Percentiles rank a stretch among this genome's conserved stretches.
phyloP scores from a whole-genome alignment of 2,329 filamentous ascomycete genomes.

The Cladobotryum mycophilum region DNA sequence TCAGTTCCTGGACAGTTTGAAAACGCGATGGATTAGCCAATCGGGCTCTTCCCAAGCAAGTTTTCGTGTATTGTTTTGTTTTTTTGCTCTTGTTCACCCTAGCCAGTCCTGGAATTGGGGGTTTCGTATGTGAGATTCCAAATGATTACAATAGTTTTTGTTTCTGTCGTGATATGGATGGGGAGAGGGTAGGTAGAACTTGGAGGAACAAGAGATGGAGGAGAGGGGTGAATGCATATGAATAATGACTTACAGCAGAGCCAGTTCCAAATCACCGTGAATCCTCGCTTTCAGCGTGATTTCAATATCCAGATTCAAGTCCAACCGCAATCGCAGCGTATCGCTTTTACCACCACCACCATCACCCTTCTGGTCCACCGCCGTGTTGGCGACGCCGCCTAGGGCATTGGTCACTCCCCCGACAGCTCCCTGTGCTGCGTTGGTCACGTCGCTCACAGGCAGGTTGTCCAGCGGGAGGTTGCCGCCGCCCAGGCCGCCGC shows the following conservation, averaged over 20 bases:
- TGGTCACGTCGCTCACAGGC: constrained; percentile 29
- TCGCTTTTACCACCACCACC: constrained; percentile 49
- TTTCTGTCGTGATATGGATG: background rate
- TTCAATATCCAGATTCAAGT: constrained; percentile 77
- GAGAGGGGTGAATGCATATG: background rate
- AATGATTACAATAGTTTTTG: background rate
- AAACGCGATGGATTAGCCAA: background rate
- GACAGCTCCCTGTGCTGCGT: constrained; percentile 31
- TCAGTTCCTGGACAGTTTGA: constrained; percentile 9
- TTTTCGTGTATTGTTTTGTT: background rate
- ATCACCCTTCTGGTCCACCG: constrained; percentile 30
- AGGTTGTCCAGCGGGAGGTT: constrained; percentile 31
- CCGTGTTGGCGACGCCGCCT: constrained; percentile 33
- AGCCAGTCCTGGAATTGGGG: constrained; percentile 10
- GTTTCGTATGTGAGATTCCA: constrained; percentile 7
- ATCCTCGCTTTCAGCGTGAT: constrained; percentile 82
- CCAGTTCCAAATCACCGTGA: constrained; percentile 74
- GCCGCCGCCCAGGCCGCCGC: background rate
- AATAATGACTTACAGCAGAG: constrained; percentile 47
- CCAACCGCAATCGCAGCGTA: constrained; percentile 56
- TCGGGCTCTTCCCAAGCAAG: background rate
- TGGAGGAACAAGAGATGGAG: background rate
- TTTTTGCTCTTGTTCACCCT: background rate
- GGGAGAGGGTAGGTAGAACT: background rate
- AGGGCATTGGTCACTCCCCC: constrained; percentile 36